These are phyloP conservation scores for Bacterosira constricta DNA, from an alignment of 108 stramenopile species.

Conservation along the genomic window DNA sequence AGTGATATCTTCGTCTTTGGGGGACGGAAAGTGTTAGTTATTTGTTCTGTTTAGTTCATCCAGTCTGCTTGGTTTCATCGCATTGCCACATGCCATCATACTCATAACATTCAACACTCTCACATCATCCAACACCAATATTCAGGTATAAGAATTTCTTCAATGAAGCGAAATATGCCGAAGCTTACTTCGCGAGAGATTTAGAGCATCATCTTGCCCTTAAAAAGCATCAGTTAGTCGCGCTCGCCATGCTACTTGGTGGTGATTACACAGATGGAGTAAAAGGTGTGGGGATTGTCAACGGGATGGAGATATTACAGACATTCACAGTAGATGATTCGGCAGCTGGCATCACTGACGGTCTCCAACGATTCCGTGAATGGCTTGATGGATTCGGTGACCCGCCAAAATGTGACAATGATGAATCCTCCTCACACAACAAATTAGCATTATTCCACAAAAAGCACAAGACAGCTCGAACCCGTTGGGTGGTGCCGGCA, in stretches of 20 bases:
- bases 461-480: constrained; percentile 82
- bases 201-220: constrained; percentile 87
- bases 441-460: constrained; percentile 57
- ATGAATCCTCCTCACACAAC: constrained; percentile 11
- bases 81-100: no score
- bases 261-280: constrained; percentile 99
- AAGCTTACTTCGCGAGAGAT: constrained; percentile 90
- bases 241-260: constrained; percentile 95
- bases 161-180: constrained; percentile 94
- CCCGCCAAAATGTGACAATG: constrained; percentile 10
- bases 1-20: constrained; percentile 98
- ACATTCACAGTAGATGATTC: constrained; percentile 75
- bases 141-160: constrained; percentile 97
- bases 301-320: constrained; percentile 96
- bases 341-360: constrained; percentile 52
- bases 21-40: constrained; percentile 69
- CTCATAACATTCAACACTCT: no score
- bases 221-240: constrained; percentile 76
- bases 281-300: constrained; percentile 97
- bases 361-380: constrained; percentile 72
- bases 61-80: neutral
- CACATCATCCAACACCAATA: no score
- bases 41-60: neutral
- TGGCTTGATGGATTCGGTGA: constrained; percentile 91
- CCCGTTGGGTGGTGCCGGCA: constrained; percentile 81